Base-by-base conservation (phyloP, 306 rosid species). In the Trichosanthes cucumerina region DNA sequence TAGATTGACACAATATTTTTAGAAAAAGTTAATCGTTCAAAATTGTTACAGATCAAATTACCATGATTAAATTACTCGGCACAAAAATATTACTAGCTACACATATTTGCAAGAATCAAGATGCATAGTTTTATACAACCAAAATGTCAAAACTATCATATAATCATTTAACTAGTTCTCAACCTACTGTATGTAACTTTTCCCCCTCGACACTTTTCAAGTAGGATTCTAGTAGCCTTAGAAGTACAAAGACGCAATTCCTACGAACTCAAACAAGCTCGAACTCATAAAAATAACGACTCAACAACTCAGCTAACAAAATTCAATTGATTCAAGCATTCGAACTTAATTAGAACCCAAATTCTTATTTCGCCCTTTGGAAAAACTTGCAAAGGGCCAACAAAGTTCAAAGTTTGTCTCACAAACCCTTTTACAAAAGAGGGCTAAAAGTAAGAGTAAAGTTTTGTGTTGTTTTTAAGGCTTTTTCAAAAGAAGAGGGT, bases 401-500 rank as follows among this genome's bases (percentile, higher is more conserved):
- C 49, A 59, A 59, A 59, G 65, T 24, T 59, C 16, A 33, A 59
- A 24, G 65, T 59, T n/a, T n/a, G n/a, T n/a, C n/a, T n/a, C 33
- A 12, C 2, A 12, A 60, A 19, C 44, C 66, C 7, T 26, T 28
- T 60, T 4, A 5, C 66, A 28, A 60, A 26, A 64, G 14, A 64
- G 16, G 15, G 46, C 14, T 18, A 34, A 65, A 59, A 28, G 63
- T 24, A 23, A 2, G 26, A 28, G 8, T 24, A 12, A 26, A 8
- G n/a, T n/a, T 1, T 28, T 26, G 7, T 65, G 11, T 38, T 18
- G 24, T 4, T 10, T 34, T 36, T 0, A 86, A 49, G 81, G 56
- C 57, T 79, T 83, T 26, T 58, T 58, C 43, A 90, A 81, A 76
- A 92, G 91, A 31, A 92, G 87, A 70, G 96, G 97, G 38, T 90